Conservation (phyloP, 2,329 filamentous ascomycete species). For the Aureobasidium sp. region DNA sequence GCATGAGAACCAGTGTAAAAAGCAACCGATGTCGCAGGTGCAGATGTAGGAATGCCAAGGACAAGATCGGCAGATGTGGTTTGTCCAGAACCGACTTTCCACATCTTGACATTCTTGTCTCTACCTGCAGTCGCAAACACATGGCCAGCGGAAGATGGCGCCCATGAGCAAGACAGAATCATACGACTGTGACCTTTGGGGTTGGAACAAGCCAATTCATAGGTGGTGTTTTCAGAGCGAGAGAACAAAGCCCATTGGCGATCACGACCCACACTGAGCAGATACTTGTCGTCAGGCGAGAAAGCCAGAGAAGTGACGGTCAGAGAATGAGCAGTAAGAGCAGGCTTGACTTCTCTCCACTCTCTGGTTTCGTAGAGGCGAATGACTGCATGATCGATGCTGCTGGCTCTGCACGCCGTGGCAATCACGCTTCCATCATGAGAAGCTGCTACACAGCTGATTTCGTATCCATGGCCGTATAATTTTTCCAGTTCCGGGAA, state of each 20-base stretch:
- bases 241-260: constrained; percentile 83
- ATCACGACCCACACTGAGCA: constrained; percentile 87
- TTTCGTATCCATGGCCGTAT: constrained; percentile 96
- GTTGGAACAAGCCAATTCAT: constrained; percentile 57
- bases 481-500: constrained; percentile 97
- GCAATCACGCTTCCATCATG: constrained; percentile 71
- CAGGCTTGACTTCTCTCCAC: constrained; percentile 82
- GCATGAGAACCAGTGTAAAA: constrained; percentile 20
- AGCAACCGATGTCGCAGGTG: constrained; percentile 30
- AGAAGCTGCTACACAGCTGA: constrained; percentile 75
- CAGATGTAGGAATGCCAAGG: constrained; percentile 23
- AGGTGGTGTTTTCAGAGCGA: constrained; percentile 44
- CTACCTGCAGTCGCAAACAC: constrained; percentile 82
- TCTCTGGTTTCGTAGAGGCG: constrained; percentile 77
- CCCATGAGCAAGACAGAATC: constrained; percentile 86
- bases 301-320: constrained; percentile 81
- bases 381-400: constrained; percentile 89
- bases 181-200: constrained; percentile 85
- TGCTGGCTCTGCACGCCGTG: constrained; percentile 88
- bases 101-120: constrained; percentile 71
- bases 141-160: constrained; percentile 41
- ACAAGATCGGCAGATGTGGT: constrained; percentile 22
- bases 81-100: constrained; percentile 32
- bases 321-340: constrained; percentile 75
- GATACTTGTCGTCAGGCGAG: constrained; percentile 61